Base-by-base conservation (phyloP, 305 asterid genomes). In the Fraxinus paxiana region DNA sequence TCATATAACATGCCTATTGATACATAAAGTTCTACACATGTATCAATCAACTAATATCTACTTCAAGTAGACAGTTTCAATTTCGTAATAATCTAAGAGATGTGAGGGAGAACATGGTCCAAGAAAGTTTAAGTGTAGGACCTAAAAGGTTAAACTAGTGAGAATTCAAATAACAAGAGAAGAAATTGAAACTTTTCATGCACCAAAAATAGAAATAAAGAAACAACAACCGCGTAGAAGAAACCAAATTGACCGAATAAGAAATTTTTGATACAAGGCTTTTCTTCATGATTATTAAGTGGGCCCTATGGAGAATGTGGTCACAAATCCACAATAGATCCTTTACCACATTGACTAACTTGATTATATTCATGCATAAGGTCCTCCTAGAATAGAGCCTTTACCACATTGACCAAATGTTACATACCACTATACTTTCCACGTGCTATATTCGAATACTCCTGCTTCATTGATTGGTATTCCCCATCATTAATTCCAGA, bases 351-450 rank as follows among this genome's bases (percentile, higher is more conserved):
- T n/a, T n/a, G n/a, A n/a, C n/a, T n/a, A n/a, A n/a, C n/a, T n/a
- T n/a, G 30, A 61, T 28, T 0, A 24, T 20, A 33, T 61, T 61
- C n/a, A 22, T 22, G 33, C 15, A 61, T 22, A 61, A n/a, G n/a
- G n/a, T n/a, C n/a, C n/a, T n/a, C n/a, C n/a, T n/a, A n/a, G n/a
- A n/a, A 43, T 43, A 43, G 54, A 43, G 17, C 54, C 54, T 43
- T 43, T 43, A 43, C 54, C 54, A 43, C 17, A 43, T 13, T 43
- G 54, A 43, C 54, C 54, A 43, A 43, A 43, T 43, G 24, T 69
- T 28, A n/a, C 20, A 56, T 86, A 89, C 92, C 90, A 15, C 86
- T 56, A 70, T 83, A 85, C 79, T 89, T 89, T 76, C 83, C 88
- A 76, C 84, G 87, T 73, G 85, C 88, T 72, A 85, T 51, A 84